These are phyloP conservation scores for Boletus semigastroideus DNA, from an alignment of 1,284 basidiomycete genomes.

Conservation along the genomic window DNA sequence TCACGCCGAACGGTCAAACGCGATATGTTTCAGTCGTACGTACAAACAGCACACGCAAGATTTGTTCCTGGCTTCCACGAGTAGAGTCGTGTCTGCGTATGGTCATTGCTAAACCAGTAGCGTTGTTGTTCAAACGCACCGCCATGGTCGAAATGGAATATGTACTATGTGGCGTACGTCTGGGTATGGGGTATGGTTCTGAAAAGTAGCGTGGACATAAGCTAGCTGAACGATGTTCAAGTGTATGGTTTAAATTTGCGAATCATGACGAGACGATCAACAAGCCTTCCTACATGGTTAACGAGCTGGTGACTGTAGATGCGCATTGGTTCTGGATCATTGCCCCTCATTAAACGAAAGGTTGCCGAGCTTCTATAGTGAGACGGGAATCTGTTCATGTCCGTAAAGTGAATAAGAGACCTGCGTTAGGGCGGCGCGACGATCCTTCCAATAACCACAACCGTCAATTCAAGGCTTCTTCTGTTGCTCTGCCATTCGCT, in stretches of 20 bases:
- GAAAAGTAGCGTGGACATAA: constrained; percentile 5
- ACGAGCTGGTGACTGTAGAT: not conserved
- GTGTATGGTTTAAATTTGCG: constrained; percentile 9
- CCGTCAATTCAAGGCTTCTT: constrained; percentile 27
- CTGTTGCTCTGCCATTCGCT: constrained; percentile 35
- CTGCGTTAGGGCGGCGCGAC: constrained; percentile 6
- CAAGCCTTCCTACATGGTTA: constrained; percentile 2
- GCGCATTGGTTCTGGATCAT: constrained; percentile 1
- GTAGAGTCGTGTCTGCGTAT: not conserved
- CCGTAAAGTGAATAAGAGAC: constrained; percentile 3
- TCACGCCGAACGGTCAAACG: not conserved
- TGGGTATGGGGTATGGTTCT: constrained; percentile 1
- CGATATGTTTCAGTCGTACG: constrained; percentile 3
- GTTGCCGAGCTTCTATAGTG: constrained; percentile 20
- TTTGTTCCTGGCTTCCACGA: constrained; percentile 6
- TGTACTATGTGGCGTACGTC: not conserved
- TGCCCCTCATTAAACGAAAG: constrained; percentile 1
- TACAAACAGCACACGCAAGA: constrained; percentile 6
- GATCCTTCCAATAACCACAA: constrained; percentile 13
- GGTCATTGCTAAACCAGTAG: constrained; percentile 7
- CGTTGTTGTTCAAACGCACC: not conserved
- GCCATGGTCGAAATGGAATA: not conserved
- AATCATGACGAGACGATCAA: constrained; percentile 12
- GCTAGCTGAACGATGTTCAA: constrained; percentile 1
- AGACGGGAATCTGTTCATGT: constrained; percentile 6